Evolutionary conservation across 257 asterid species (phyloP), one percentile per base, ranked within the genome.

Genomic region (Solanum dulcamara): DNA sequence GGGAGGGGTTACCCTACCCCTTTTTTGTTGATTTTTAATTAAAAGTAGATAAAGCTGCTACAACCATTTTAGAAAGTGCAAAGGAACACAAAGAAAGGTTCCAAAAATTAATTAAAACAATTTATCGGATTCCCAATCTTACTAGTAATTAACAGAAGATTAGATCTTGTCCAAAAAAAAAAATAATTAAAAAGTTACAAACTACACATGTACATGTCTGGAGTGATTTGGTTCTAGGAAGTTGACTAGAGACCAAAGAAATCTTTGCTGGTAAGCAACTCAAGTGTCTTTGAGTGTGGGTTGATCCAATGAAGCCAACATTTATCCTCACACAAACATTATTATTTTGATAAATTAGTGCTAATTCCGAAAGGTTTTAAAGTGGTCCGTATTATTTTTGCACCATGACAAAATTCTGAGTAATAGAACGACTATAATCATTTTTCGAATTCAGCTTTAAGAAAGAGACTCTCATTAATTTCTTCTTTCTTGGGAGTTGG

Each of bases 311-410:
- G 80, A 14, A 67, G 68, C 84, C 87, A 77, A n/a, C 81, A 46
- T 28, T 81, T 85, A 60, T 59, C 38, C 86, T 72, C 85, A 85
- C 86, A 88, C 80, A 28, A 87, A 84, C 85, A 88, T 30, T 13
- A 88, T 30, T 17, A 6, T 28, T 22, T 48, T 42, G 72, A 82
- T 81, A 87, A 71, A 85, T 40, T 86, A 77, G 14, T 81, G 40
- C 90, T 83, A 80, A 80, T 48, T 84, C 93, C 89, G 74, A 84
- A 89, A 17, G 22, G 8, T 88, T 83, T 74, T 88, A 86, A 79
- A 84, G 92, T 87, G 91, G 89, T 86, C 91, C 92, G 68, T 14
- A 60, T n/a, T 81, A 75, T 75, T 24, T 60, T 5, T 70, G 46
- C 85, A 88, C 87, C 75, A 53, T 44, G 37, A 51, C n/a, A 46